Base-by-base conservation (phyloP, 176 grass and related monocot species). In the Juncus inflexus region DNA sequence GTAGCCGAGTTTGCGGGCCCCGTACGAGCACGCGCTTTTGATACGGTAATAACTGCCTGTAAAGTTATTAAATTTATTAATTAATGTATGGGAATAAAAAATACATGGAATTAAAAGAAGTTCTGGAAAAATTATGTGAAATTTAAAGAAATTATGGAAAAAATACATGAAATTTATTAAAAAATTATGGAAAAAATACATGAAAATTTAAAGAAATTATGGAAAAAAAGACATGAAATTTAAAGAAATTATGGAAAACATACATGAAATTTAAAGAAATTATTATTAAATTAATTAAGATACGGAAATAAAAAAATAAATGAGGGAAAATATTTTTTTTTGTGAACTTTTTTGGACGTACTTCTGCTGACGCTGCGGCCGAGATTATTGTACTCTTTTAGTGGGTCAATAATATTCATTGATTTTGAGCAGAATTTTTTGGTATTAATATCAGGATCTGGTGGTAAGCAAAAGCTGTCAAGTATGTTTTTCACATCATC, bases 321-420 rank as follows among this genome's bases (percentile, higher is more conserved):
- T 41, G 47, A 50, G 39, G 2, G 19, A 28, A 8, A 43, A 72
- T 64, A n/a, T n/a, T n/a, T n/a, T n/a, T n/a, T n/a, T n/a, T 7
- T 12, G 39, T 50, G 19, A 63, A 4, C 58, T 40, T 42, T 59
- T 10, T 73, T 59, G 16, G 60, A 39, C 64, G 63, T 40, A 97
- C 94, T 86, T 87, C 36, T 89, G 77, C 79, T 91, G 19, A 97
- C 80, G 72, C 87, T 97, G 67, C 94, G 81, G 12, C 94, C 94
- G 42, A 97, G 87, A 79, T 97, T 97, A 73, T 97, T 97, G 67
- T 74, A 39, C 58, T 80, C 85, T 72, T 83, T 97, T 66, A 97
- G 55, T 9, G 94, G 94, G 71, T 97, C 94, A 65, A 91, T 78
- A 74, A 97, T 89, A 55, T 97, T 97, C 3, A 97, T 59, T 82